A percentile compares a stretch with the other conserved stretches of the same genome.
phyloP scores from a whole-genome alignment of 352 stramenopile species.

The Pythium apleroticum region DNA sequence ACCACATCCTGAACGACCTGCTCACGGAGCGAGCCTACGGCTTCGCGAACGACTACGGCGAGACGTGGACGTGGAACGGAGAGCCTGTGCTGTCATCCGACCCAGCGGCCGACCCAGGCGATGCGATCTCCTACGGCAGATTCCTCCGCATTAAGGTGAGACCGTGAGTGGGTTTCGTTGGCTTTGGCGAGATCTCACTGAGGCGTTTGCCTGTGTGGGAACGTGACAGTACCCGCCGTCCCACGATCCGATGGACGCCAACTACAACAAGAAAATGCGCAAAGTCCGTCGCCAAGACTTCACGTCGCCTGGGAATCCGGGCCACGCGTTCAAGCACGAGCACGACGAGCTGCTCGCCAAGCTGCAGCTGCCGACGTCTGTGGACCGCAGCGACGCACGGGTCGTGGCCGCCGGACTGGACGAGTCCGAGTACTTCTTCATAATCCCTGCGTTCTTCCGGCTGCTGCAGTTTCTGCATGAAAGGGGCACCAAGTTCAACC shows the following conservation, averaged over 20 bases:
- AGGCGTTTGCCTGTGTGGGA: no score
- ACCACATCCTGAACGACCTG: slow-evolving; percentile 73
- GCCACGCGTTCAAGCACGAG: slow-evolving; percentile 43
- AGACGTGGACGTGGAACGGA: slow-evolving; percentile 53
- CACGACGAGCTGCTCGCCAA: slow-evolving; percentile 47
- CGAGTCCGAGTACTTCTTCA: slow-evolving; percentile 54
- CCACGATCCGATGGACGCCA: slow-evolving; percentile 38
- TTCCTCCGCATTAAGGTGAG: slow-evolving; percentile 63
- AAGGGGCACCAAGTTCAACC: slow-evolving; percentile 51
- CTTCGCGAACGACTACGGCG: slow-evolving; percentile 24
- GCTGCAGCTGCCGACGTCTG: slow-evolving; percentile 40
- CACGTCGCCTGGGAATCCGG: slow-evolving; percentile 46
- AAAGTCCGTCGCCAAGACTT: slow-evolving; percentile 68
- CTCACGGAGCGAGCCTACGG: slow-evolving; percentile 61
- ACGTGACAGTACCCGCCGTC: slow-evolving; percentile 53
- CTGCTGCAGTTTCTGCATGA: slow-evolving; percentile 53
- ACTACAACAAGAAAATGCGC: slow-evolving; percentile 62
- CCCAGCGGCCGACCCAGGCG: background rate
- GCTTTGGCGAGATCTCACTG: no score
- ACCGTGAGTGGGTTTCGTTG: no score
- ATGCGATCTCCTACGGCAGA: slow-evolving; percentile 50
- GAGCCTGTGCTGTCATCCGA: slow-evolving; percentile 21
- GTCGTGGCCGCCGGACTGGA: slow-evolving; percentile 36
- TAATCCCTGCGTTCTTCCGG: slow-evolving; percentile 66
- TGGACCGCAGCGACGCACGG: slow-evolving; percentile 17